A percentile compares a stretch with the other conserved stretches of the same genome.
Conservation (phyloP, 305 asterid genomes). For the Solanum aculeatissimum region DNA sequence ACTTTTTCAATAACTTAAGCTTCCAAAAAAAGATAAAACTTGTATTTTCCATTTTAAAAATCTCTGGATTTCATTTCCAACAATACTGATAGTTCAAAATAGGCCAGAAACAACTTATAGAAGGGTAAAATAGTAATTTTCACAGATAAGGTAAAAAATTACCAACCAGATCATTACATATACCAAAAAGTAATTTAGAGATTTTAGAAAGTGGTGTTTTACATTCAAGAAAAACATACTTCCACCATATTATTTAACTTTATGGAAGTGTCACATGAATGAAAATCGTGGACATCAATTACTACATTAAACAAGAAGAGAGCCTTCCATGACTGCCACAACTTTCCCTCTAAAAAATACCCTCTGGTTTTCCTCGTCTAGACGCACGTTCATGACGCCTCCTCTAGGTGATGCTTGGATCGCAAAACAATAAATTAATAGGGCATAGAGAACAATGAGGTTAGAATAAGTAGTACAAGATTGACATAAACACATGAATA, state of each 20-base stretch:
- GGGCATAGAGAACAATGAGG: neutral
- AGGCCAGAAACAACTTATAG: no score
- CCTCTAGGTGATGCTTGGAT: conserved; percentile 66
- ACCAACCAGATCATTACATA: no score
- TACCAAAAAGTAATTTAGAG: neutral
- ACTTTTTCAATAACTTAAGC: no score
- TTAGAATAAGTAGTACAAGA: neutral
- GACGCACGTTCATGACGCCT: conserved; percentile 48
- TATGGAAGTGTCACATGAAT: neutral
- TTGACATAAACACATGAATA: neutral
- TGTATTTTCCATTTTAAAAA: no score
- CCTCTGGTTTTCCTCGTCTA: conserved; percentile 53
- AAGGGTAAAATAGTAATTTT: no score
- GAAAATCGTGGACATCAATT: neutral
- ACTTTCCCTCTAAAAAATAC: conserved; percentile 67
- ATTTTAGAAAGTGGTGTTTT: neutral
- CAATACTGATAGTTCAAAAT: no score
- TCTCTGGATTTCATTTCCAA: no score
- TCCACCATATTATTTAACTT: neutral
- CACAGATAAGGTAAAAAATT: no score
- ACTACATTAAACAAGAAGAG: conserved; percentile 36
- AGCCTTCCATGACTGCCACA: conserved; percentile 56
- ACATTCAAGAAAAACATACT: neutral
- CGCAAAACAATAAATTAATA: neutral
- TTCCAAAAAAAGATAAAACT: no score